Evolutionary conservation across 176 grass and related monocot genomes (phyloP).

Genomic region (Avena eriantha): DNA sequence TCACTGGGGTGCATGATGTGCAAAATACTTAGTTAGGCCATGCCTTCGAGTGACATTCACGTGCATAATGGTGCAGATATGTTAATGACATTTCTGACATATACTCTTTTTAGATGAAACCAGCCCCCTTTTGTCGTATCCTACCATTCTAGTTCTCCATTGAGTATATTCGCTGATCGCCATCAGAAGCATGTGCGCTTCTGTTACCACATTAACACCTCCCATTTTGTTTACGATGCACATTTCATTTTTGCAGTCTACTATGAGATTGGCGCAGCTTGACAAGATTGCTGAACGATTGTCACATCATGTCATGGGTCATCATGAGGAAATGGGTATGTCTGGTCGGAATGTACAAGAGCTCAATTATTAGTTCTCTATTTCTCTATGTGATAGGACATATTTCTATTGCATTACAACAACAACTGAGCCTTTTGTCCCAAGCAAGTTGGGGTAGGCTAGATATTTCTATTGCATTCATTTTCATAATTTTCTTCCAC

Average conservation of each 20-base stretch:
- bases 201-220: background rate
- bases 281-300: constrained; percentile 94
- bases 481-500: background rate
- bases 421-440: no score
- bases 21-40: background rate
- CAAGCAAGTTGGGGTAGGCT: no score
- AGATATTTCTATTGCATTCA: background rate
- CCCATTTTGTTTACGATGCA: constrained; percentile 17
- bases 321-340: constrained; percentile 98
- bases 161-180: constrained; percentile 15
- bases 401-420: background rate
- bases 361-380: constrained; percentile 19
- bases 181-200: constrained; percentile 11
- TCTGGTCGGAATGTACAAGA: constrained; percentile 37
- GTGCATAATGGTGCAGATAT: background rate
- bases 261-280: constrained; percentile 87
- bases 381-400: background rate
- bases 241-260: constrained; percentile 68
- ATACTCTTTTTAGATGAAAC: constrained; percentile 21
- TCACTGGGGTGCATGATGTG: background rate
- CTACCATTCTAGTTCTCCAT: constrained; percentile 29
- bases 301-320: constrained; percentile 94
- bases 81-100: constrained; percentile 36
- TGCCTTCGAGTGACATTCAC: constrained; percentile 14
- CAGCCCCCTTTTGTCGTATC: background rate